These are phyloP conservation scores for Claviceps capensis DNA, from an alignment of 2,329 filamentous ascomycete species.

Conservation along the genomic window DNA sequence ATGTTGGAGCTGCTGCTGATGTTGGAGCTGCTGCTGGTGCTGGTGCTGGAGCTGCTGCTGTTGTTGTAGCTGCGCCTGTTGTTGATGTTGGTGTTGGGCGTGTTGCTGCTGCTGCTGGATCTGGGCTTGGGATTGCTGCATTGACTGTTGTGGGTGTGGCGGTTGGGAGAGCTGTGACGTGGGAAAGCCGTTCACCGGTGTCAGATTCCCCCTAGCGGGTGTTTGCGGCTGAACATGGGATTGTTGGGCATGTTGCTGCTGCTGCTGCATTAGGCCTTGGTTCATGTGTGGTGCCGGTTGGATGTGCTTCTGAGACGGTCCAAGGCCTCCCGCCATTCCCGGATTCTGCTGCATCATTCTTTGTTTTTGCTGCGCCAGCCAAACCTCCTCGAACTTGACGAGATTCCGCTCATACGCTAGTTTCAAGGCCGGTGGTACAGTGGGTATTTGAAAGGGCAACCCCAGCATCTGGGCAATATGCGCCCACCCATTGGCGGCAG, in stretches of 20 bases:
- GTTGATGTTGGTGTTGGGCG: no score
- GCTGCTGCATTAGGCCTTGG: constrained; percentile 19
- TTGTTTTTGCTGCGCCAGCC: constrained; percentile 40
- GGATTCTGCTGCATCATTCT: constrained; percentile 34
- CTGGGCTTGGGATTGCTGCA: constrained; percentile 11
- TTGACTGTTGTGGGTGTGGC: constrained; percentile 5
- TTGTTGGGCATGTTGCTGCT: constrained; percentile 18
- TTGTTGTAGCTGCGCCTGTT: no score
- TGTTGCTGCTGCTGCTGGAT: not conserved
- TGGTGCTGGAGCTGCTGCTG: not conserved
- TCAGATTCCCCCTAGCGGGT: constrained; percentile 28
- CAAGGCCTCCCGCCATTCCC: constrained; percentile 6
- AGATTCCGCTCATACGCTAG: constrained; percentile 65
- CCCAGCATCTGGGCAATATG: constrained; percentile 53
- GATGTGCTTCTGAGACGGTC: constrained; percentile 22
- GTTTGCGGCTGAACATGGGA: constrained; percentile 24
- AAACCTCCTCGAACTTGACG: constrained; percentile 60
- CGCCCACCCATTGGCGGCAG: constrained; percentile 57
- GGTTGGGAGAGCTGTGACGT: constrained; percentile 19
- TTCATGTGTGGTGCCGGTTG: constrained; percentile 23
- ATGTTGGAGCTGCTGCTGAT: not conserved
- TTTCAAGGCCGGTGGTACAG: constrained; percentile 55
- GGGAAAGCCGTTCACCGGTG: constrained; percentile 23
- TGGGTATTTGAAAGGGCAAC: constrained; percentile 50
- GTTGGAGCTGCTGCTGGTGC: not conserved